Conservation (phyloP, 192 early-diverging fungal species). For the Coemansia javaensis region DNA sequence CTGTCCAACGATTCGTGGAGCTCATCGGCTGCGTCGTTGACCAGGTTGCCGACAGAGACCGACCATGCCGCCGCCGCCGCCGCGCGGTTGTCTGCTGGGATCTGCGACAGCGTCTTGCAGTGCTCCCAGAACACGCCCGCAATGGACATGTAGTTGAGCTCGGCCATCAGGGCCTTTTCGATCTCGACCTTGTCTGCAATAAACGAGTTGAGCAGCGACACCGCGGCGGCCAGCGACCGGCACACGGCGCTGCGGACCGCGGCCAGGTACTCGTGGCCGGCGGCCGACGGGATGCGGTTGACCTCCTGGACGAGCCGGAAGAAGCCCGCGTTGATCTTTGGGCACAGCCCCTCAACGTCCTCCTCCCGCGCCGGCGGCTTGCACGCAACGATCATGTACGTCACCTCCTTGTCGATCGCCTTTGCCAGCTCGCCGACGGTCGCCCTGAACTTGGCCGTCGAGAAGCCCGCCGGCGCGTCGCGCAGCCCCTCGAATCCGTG, state of each 20-base stretch:
- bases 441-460: constrained; percentile 17
- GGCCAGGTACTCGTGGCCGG: constrained; percentile 29
- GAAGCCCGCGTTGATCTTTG: constrained; percentile 45
- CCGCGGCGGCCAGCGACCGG: constrained; percentile 21
- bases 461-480: constrained; percentile 9
- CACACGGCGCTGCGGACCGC: constrained; percentile 29
- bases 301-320: constrained; percentile 40
- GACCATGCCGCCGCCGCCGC: constrained; percentile 23
- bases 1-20: constrained; percentile 16
- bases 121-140: constrained; percentile 49
- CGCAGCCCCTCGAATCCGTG: constrained; percentile 27
- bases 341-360: constrained; percentile 29
- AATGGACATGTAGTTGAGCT: constrained; percentile 22
- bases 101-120: constrained; percentile 36
- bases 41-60: constrained; percentile 10
- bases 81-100: constrained; percentile 33
- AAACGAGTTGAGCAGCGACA: constrained; percentile 37
- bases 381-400: constrained; percentile 41
- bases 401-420: constrained; percentile 45
- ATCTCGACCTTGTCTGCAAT: constrained; percentile 30
- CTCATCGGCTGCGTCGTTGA: constrained; percentile 41
- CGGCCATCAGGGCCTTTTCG: constrained; percentile 12
- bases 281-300: constrained; percentile 25
- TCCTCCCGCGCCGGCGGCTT: constrained; percentile 36
- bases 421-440: constrained; percentile 18